Conservation (phyloP, 441 rosid genomes). For the Pelargonium australe region DNA sequence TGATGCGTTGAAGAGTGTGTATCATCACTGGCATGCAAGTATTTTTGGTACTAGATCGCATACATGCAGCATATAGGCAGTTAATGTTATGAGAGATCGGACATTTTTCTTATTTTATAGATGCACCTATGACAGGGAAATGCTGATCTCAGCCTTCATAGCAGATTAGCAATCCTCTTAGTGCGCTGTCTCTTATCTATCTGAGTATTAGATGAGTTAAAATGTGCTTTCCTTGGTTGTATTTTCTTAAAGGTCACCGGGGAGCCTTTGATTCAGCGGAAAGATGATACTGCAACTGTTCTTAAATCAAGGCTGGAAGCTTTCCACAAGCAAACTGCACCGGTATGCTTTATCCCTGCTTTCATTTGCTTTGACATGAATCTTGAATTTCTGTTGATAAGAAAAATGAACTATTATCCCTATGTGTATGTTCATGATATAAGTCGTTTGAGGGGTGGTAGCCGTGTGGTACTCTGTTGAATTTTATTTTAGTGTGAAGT, state of each 20-base stretch:
- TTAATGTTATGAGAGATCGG: too few species aligned
- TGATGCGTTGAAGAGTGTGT: too few species aligned
- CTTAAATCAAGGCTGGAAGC: slow-evolving; percentile 53
- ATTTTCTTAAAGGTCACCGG: slow-evolving; percentile 39
- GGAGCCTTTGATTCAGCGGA: slow-evolving; percentile 57
- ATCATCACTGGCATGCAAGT: too few species aligned
- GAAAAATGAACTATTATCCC: neutral
- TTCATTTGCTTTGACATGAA: neutral
- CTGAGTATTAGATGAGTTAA: neutral
- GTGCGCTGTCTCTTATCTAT: too few species aligned
- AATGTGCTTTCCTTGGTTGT: neutral
- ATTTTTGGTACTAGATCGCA: too few species aligned
- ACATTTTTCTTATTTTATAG: too few species aligned
- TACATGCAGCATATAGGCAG: too few species aligned
- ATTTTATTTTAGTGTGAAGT: neutral
- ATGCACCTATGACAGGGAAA: too few species aligned
- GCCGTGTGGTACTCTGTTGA: too few species aligned
- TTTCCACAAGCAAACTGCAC: slow-evolving; percentile 56
- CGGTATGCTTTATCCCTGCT: slow-evolving; percentile 27
- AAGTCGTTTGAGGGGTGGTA: neutral
- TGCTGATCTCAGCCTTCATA: too few species aligned
- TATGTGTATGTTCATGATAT: neutral
- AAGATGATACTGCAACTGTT: slow-evolving; percentile 57
- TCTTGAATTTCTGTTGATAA: neutral
- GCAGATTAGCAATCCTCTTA: too few species aligned